Percentiles rank a stretch among this genome's conserved stretches.
These are phyloP conservation scores for Orbilia ellipsospora DNA, from an alignment of 2,329 filamentous ascomycete species.

Conservation along the genomic window DNA sequence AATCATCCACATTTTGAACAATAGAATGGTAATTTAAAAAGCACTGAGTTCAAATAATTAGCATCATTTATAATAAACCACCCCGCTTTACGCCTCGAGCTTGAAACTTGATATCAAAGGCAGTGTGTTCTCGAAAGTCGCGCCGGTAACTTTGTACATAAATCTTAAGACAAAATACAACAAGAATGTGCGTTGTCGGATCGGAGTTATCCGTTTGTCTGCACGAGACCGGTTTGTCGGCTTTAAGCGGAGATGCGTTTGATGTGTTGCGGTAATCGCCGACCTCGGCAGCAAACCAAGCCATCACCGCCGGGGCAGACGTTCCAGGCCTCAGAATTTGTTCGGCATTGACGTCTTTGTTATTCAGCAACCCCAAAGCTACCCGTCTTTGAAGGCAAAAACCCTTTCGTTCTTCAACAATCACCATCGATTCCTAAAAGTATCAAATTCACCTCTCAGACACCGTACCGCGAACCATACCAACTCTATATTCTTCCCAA, in stretches of 20 bases:
- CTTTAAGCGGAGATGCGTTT: constrained; percentile 40
- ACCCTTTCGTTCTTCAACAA: constrained; percentile 21
- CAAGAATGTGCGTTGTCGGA: not conserved
- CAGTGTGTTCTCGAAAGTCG: not conserved
- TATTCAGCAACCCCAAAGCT: constrained; percentile 48
- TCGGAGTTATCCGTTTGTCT: not conserved
- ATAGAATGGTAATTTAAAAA: too few species aligned
- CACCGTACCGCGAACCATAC: constrained; percentile 3
- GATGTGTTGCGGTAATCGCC: constrained; percentile 49
- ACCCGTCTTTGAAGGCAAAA: constrained; percentile 26
- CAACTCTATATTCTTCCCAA: constrained; percentile 3
- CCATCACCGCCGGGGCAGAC: constrained; percentile 13
- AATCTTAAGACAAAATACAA: constrained; percentile 2
- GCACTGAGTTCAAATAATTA: too few species aligned
- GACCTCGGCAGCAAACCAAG: constrained; percentile 50
- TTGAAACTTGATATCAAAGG: too few species aligned
- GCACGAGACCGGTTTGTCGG: too few species aligned
- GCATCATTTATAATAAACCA: too few species aligned
- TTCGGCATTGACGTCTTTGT: constrained; percentile 49
- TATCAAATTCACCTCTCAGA: not conserved
- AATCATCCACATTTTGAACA: too few species aligned
- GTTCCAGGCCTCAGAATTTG: constrained; percentile 49
- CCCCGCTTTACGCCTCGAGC: too few species aligned
- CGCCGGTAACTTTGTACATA: too few species aligned
- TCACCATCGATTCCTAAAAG: not conserved